Evolutionary conservation across 2,329 filamentous ascomycete genomes (phyloP), one percentile per base, ranked within the genome.

Genomic region (Ceratocystiopsis brevicomis): DNA sequence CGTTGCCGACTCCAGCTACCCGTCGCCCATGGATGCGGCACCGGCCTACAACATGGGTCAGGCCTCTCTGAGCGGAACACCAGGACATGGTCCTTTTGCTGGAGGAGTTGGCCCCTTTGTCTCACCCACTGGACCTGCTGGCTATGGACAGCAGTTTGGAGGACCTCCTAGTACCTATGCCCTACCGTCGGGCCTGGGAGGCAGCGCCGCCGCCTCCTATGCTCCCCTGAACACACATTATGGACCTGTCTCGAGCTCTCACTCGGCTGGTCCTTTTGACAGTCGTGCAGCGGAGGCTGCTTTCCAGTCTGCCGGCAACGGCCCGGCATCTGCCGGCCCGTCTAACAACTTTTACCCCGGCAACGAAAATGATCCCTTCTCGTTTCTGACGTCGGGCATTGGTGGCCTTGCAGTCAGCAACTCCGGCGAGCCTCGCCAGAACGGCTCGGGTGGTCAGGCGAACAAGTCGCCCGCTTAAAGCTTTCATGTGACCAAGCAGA

Each of bases 241-340:
- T 49, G 78, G 78, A 46, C 79, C 81, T 38, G 78, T 77, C 44
- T 81, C 78, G 36, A 76, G 78, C 42, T 79, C 85, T 52, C 85
- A 90, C 61, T 81, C 82, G 19, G 81, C 81, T 37, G 82, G 85
- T 13, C 81, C 81, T 6, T 96, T 98, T 56, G 87, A 94, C 57
- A 92, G 86, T 66, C 83, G 87, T 49, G 82, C 85, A 49, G 85
- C 88, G 15, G 88, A 96, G 64, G 86, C 86, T 47, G 88, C 90
- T 21, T 98, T 98, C 68, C 83, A 84, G 57, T 83, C 82, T 37
- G 86, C 84, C 36, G 79, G 79, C 53, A 88, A 90, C 52, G 83
- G 82, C 44, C 79, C 80, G 17, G 77, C 78, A 15, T 83, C 81
- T 38, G 79, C 78, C 47, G 82, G 81, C 37, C 76, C 79, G 33